phyloP scores from a whole-genome alignment of 495 filamentous ascomycete genomes.

The Xylaria nigripes region DNA sequence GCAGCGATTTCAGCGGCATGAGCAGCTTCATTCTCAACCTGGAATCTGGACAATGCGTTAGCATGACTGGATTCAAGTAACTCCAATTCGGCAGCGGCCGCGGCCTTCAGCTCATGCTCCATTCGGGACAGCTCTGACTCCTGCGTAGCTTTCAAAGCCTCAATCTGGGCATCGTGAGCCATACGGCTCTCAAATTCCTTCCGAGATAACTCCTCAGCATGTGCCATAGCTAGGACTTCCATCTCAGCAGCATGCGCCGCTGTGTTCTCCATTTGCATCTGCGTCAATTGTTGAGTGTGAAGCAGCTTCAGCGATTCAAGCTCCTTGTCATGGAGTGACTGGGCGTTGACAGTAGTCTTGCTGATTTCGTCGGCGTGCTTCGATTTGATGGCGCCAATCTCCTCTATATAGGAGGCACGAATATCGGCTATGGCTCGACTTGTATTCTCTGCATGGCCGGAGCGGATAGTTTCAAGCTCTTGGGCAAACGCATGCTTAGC shows the following conservation, averaged over 20 bases:
- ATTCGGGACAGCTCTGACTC: constrained; percentile 22
- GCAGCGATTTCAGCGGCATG: constrained; percentile 21
- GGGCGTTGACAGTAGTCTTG: constrained; percentile 23
- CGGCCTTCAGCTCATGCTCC: constrained; percentile 21
- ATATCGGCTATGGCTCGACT: constrained; percentile 25
- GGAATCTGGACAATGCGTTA: constrained; percentile 26
- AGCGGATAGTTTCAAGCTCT: constrained; percentile 31
- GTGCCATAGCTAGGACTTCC: constrained; percentile 13
- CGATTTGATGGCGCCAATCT: constrained; percentile 35
- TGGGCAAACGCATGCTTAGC: constrained; percentile 31
- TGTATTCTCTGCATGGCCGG: constrained; percentile 33
- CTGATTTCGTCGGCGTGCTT: constrained; percentile 34
- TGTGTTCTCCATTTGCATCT: constrained; percentile 16
- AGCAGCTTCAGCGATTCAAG: constrained; percentile 31
- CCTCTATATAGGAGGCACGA: constrained; percentile 22
- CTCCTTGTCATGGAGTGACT: constrained; percentile 25
- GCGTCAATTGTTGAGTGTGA: constrained; percentile 26
- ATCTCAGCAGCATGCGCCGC: constrained; percentile 14
- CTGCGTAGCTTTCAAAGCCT: constrained; percentile 22
- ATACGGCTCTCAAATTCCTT: constrained; percentile 18
- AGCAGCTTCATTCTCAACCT: constrained; percentile 22
- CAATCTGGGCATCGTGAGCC: constrained; percentile 24
- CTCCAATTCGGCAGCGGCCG: constrained; percentile 19
- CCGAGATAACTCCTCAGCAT: constrained; percentile 14
- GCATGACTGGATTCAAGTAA: constrained; percentile 24